Percentiles rank a stretch among this genome's conserved stretches.
phyloP scores from a whole-genome alignment of 306 rosid genomes.

The Crataegus laevigata region DNA sequence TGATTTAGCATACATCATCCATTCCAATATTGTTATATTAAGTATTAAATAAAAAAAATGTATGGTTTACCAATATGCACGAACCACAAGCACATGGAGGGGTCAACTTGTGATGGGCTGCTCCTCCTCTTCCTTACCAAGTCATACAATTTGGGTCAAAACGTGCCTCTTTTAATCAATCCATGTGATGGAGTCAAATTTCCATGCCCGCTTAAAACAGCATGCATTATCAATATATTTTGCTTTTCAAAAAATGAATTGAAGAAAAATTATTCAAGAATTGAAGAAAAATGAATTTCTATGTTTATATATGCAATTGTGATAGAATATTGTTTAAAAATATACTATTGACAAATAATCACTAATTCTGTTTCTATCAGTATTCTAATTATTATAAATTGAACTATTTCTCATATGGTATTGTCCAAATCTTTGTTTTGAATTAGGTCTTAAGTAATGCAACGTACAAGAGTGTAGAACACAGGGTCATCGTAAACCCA shows the following conservation, averaged over 20 bases:
- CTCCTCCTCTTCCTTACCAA: neutral
- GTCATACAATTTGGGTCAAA: neutral
- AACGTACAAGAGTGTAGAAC: slow-evolving; percentile 82
- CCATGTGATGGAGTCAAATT: neutral
- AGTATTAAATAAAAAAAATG: neutral
- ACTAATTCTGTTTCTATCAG: no score
- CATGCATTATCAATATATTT: neutral
- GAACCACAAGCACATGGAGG: slow-evolving; percentile 40
- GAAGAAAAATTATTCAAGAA: neutral
- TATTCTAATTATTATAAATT: no score
- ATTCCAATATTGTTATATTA: no score
- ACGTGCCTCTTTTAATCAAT: neutral
- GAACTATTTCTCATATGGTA: neutral
- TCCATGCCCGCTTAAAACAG: neutral
- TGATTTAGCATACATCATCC: neutral
- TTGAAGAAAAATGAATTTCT: neutral
- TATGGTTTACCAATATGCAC: slow-evolving; percentile 6
- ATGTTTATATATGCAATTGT: neutral
- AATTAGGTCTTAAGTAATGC: slow-evolving; percentile 76
- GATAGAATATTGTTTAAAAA: neutral
- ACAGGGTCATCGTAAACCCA: slow-evolving; percentile 82
- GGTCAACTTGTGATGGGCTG: slow-evolving; percentile 14
- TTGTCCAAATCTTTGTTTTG: neutral
- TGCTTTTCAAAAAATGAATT: neutral
- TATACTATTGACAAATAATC: neutral